Evolutionary conservation across 2,329 filamentous ascomycete genomes (phyloP), one percentile per base, ranked within the genome.

Genomic region (Boeremia exigua): DNA sequence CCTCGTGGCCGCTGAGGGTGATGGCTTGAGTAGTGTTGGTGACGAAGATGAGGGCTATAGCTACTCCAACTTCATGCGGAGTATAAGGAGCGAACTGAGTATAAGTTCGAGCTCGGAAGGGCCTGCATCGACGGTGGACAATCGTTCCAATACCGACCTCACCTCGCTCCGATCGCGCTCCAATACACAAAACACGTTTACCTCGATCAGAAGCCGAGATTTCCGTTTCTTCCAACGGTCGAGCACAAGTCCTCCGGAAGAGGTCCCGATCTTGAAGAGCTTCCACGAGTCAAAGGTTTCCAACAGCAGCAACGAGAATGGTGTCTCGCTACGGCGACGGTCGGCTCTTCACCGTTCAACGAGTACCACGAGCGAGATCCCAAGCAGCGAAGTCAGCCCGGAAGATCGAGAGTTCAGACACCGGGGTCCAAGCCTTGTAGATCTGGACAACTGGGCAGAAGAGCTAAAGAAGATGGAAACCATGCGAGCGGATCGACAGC

Each of bases 1-100:
- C 6, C 17, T 49, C 1, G 23, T 38, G 4, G 51, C 23, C 12
- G 23, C 32, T 4, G 56, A 57, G 4, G 30, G n/a, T 4, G 49
- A 40, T 6, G 48, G 38, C 2, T 56, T 44, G 11, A 55, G 61
- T 8, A 36, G 34, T 8, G 32, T 32, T 10, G 30, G 14, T 36
- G 34, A 34, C 1, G 52, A 52, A 27, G 57, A 59, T 19, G 56
- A 50, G 10, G 62, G 60, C 6, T 65, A 62, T 25, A 43, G 40
- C 23, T 63, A 65, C 30, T 37, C 47, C 15, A 63, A 65, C 40
- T 61, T 65, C 37, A 15, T 63, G 29, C 50, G 58, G 4, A 63
- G 51, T 27, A 62, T 62, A 29, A 61, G 51, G 47, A 38, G 46
- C 8, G 51, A 60, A 6, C 44, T 52, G 48, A 52, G 43, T 10